Evolutionary conservation across 306 rosid genomes (phyloP).

Genomic region (Cucurbita argyrosperma): DNA sequence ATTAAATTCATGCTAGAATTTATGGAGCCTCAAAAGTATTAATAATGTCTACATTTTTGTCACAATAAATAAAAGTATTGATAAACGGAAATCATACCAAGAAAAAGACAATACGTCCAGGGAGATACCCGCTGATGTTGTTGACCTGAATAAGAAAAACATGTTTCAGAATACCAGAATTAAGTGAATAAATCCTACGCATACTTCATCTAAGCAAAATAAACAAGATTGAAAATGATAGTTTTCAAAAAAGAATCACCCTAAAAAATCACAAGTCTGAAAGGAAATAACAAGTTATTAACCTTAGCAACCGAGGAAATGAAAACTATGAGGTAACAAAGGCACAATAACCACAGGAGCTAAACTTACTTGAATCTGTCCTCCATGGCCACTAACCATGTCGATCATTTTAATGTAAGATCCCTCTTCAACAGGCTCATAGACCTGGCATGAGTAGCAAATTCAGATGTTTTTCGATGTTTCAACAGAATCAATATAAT

Average conservation of each 20-base stretch:
- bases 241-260: neutral
- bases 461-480: neutral
- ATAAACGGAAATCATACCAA: conserved; percentile 46
- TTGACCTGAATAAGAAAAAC: conserved; percentile 61
- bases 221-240: neutral
- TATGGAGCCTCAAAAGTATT: neutral
- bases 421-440: conserved; percentile 94
- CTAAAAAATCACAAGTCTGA: neutral
- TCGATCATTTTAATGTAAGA: conserved; percentile 98
- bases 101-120: conserved; percentile 94
- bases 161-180: conserved; percentile 1
- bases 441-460: conserved; percentile 38
- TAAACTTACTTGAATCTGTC: conserved; percentile 85
- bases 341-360: neutral
- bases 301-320: neutral
- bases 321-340: neutral
- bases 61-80: neutral
- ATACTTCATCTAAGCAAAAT: neutral
- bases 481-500: neutral
- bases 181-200: neutral
- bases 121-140: conserved; percentile 97
- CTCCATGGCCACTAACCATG: conserved; percentile 94
- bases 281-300: conserved; percentile 1
- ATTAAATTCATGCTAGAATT: neutral
- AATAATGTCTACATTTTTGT: conserved; percentile 2